These are phyloP conservation scores for Hypholoma fasciculare DNA, from an alignment of 768 basidiomycete species.

Conservation along the genomic window DNA sequence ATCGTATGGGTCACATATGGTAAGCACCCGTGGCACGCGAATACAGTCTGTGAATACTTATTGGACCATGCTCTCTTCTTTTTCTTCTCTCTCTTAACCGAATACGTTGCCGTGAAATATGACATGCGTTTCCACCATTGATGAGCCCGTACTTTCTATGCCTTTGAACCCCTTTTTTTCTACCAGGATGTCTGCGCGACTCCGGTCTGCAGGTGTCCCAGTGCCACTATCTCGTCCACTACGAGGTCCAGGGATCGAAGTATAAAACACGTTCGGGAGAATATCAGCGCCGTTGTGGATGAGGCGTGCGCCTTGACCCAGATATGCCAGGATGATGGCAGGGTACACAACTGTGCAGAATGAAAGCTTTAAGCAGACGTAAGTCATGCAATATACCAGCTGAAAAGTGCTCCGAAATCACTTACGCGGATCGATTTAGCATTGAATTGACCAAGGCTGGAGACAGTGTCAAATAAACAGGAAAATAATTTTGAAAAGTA, in stretches of 20 bases:
- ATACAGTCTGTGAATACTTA: conserved; percentile 7
- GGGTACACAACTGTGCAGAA: conserved; percentile 59
- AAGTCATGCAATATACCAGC: no score
- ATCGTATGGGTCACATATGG: conserved; percentile 3
- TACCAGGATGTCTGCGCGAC: background rate
- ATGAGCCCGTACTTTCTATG: background rate
- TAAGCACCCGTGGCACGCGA: conserved; percentile 16
- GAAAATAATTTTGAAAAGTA: conserved; percentile 11
- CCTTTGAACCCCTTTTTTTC: background rate
- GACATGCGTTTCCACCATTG: background rate
- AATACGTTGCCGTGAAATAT: conserved; percentile 1
- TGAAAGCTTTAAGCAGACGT: conserved; percentile 35
- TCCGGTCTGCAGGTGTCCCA: background rate
- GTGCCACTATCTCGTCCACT: conserved; percentile 34
- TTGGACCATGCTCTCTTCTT: conserved; percentile 3
- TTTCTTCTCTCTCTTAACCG: background rate
- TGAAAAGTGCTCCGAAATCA: background rate
- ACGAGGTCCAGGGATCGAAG: conserved; percentile 56
- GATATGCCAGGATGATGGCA: conserved; percentile 60
- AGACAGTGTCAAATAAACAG: background rate
- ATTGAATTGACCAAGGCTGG: conserved; percentile 69
- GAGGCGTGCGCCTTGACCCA: conserved; percentile 70
- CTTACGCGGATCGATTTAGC: conserved; percentile 54
- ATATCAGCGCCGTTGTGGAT: conserved; percentile 48
- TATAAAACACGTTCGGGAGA: conserved; percentile 62